phyloP scores from a whole-genome alignment of 148 eudicot species.

The Silene uniflora region DNA sequence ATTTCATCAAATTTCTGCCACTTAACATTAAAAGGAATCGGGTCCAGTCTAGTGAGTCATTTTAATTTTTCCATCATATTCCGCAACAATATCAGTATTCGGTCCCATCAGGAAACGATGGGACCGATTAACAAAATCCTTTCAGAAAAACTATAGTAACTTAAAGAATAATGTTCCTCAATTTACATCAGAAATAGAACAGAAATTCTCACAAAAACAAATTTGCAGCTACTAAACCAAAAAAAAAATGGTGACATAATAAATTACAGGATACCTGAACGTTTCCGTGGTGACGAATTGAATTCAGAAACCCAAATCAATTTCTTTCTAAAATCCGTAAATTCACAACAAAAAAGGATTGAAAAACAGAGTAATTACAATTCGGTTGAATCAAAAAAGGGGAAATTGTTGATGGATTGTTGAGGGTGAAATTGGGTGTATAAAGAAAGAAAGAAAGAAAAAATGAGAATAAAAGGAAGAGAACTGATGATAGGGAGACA shows the following conservation, averaged over 20 bases:
- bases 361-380: not conserved
- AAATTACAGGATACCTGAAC: not conserved
- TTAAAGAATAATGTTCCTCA: not conserved
- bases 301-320: not conserved
- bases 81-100: too few species aligned
- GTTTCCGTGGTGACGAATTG: not conserved
- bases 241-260: too few species aligned
- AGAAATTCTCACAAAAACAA: too few species aligned
- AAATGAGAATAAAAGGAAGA: not conserved
- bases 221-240: too few species aligned
- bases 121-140: too few species aligned
- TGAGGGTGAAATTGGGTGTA: not conserved
- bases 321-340: not conserved
- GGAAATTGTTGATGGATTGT: not conserved
- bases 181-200: not conserved
- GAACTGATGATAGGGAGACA: not conserved
- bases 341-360: too few species aligned
- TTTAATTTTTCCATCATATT: too few species aligned
- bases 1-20: too few species aligned
- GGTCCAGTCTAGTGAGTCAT: too few species aligned
- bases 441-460: not conserved
- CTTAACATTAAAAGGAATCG: too few species aligned
- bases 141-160: not conserved
- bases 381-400: not conserved
- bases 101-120: too few species aligned